Evolutionary conservation across 352 stramenopile genomes (phyloP).

Genomic region (Pythium aristosporum): DNA sequence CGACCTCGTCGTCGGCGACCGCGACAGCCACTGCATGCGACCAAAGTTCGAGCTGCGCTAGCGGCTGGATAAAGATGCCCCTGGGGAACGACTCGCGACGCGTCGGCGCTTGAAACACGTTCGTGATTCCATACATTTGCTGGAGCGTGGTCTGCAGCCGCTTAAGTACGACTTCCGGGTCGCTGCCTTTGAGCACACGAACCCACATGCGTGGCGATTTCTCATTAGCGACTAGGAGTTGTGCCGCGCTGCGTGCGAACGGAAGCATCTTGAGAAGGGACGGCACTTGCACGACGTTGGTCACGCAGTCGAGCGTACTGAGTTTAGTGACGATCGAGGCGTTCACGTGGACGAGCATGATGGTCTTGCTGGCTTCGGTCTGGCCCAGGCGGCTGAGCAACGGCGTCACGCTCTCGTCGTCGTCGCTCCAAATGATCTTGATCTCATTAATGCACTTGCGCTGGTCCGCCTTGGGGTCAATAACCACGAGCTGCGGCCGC

Average conservation of each 20-base stretch:
- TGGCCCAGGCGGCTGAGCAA: slow-evolving; percentile 54
- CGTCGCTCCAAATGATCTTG: slow-evolving; percentile 32
- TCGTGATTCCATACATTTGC: slow-evolving; percentile 49
- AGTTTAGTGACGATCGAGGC: slow-evolving; percentile 27
- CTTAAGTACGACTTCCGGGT: slow-evolving; percentile 30
- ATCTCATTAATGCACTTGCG: slow-evolving; percentile 46
- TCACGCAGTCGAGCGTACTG: slow-evolving; percentile 7
- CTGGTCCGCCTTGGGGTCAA: slow-evolving; percentile 38
- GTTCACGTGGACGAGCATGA: slow-evolving; percentile 60
- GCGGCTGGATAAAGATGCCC: slow-evolving; percentile 51
- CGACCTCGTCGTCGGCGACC: slow-evolving; percentile 48
- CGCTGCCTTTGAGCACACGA: slow-evolving; percentile 32
- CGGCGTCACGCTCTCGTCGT: slow-evolving; percentile 44
- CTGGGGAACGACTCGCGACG: slow-evolving; percentile 23
- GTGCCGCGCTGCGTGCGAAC: slow-evolving; percentile 29
- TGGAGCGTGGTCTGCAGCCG: slow-evolving; percentile 42
- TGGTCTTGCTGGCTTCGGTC: slow-evolving; percentile 15
- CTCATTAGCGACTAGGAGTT: too few species aligned
- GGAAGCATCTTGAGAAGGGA: slow-evolving; percentile 72
- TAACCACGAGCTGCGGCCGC: slow-evolving; percentile 54
- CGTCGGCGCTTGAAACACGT: slow-evolving; percentile 44
- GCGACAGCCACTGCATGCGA: slow-evolving; percentile 50
- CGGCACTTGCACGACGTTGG: slow-evolving; percentile 17
- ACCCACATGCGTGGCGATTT: slow-evolving; percentile 57
- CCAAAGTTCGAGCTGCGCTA: slow-evolving; percentile 60